phyloP scores from a whole-genome alignment of 208 protist genomes.

The Strigomonas culicis region DNA sequence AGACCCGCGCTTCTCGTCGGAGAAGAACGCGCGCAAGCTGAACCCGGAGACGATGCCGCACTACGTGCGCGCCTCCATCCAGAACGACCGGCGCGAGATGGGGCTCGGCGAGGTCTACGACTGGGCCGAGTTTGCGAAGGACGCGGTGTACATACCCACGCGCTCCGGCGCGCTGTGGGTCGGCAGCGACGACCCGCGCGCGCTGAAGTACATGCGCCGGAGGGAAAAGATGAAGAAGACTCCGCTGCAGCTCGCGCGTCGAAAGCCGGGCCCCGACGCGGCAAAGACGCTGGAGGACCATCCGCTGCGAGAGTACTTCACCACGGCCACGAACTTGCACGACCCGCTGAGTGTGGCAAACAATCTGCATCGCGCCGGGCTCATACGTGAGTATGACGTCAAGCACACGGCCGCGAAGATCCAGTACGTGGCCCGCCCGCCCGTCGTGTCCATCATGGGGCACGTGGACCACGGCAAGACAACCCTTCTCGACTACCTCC shows the following conservation, averaged over 20 bases:
- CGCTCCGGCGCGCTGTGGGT: slow-evolving; percentile 82
- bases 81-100: slow-evolving; percentile 87
- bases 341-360: slow-evolving; percentile 82
- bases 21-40: slow-evolving; percentile 64
- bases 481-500: slow-evolving; percentile 94
- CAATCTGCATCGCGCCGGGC: slow-evolving; percentile 67
- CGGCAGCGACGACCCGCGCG: slow-evolving; percentile 80
- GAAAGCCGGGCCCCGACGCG: slow-evolving; percentile 65
- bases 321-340: slow-evolving; percentile 69
- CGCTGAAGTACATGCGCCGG: slow-evolving; percentile 64
- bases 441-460: slow-evolving; percentile 98
- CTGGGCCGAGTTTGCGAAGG: slow-evolving; percentile 88
- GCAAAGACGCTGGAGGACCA: slow-evolving; percentile 80
- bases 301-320: slow-evolving; percentile 84
- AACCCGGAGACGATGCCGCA: slow-evolving; percentile 86
- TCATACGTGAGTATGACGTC: slow-evolving; percentile 81
- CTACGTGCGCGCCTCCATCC: slow-evolving; percentile 86
- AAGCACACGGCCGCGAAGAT: slow-evolving; percentile 82
- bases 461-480: slow-evolving; percentile 99
- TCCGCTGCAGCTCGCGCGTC: slow-evolving; percentile 73
- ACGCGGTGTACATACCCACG: slow-evolving; percentile 84
- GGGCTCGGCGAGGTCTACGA: slow-evolving; percentile 77
- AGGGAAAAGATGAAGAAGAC: slow-evolving; percentile 81
- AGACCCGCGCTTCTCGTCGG: slow-evolving; percentile 66
- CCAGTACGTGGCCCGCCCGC: slow-evolving; percentile 72